Evolutionary conservation across 2,329 filamentous ascomycete genomes (phyloP), one percentile per base, ranked within the genome.

Genomic region (Scedosporium minutisporum): DNA sequence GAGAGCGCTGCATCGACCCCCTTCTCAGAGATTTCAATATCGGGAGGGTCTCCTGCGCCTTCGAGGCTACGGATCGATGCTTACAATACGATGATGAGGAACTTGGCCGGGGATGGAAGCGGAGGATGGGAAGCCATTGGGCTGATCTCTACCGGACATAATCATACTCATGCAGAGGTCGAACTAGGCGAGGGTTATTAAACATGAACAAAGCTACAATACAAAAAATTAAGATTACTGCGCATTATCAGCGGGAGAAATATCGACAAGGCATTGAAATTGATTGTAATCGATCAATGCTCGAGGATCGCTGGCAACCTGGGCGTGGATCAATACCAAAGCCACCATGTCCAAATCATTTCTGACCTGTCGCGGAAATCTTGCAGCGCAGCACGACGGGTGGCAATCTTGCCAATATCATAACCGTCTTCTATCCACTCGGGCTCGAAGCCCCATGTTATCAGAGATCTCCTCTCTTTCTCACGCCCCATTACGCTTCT

Each of bases 71-170:
- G 61, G 9, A 38, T 48, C 5, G 61, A 58, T 16, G 61, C 61
- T 18, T 62, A 58, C 21, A 58, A 62, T n/a, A 41, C 53, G 46
- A 62, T 62, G 61, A 29, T 62, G 53, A 14, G 55, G 42, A 62
- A 58, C 42, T 23, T 58, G 14, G 9, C 33, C 5, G 60, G 60
- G 14, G 38, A 23, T 6, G 60, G 41, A 9, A 25, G 42, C n/a
- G 53, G 33, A 6, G 53, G 53, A 3, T 58, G 61, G 61, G 61
- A 58, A 55, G 25, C 5, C 3, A 58, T 62, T 14, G 16, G 29
- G 25, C 55, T 62, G 14, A 21, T 62, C 14, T 62, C 61, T 9
- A 58, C 55, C 2, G 18, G 27, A 16, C 23, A 57, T 38, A 25
- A 25, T 12, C 55, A 51, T 58, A 57, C 55, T 14, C 18, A 29